Evolutionary conservation across 139 green algal species (phyloP).

Genomic region (Raphidocelis subcapitata): DNA sequence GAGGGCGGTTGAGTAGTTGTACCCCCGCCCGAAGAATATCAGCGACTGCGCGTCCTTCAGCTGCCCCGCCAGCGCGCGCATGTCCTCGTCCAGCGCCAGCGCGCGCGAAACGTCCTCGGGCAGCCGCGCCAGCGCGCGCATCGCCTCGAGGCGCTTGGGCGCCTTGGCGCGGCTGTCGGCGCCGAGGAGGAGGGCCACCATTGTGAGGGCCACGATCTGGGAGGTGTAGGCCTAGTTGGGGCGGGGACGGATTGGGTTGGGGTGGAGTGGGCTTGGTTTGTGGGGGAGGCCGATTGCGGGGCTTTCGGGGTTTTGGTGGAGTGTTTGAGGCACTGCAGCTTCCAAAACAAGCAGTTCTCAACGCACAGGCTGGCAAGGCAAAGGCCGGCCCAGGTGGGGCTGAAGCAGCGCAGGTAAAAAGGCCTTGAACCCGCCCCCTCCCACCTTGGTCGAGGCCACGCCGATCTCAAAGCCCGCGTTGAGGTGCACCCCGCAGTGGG

Average conservation of each 20-base stretch:
- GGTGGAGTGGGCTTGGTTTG: background rate
- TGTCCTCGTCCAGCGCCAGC: constrained; percentile 65
- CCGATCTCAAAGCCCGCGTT: constrained; percentile 90
- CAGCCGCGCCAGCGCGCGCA: constrained; percentile 64
- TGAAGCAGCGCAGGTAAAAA: too few species aligned
- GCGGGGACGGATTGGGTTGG: background rate
- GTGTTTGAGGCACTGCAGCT: too few species aligned
- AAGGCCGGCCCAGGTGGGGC: too few species aligned
- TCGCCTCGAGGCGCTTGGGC: constrained; percentile 59
- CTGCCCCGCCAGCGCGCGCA: constrained; percentile 64
- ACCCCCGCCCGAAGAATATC: constrained; percentile 75
- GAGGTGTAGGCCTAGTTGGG: constrained; percentile 51
- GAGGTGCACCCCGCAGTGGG: constrained; percentile 85
- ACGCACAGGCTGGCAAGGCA: too few species aligned
- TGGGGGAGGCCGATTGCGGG: too few species aligned
- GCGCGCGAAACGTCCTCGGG: constrained; percentile 15
- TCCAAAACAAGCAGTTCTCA: too few species aligned
- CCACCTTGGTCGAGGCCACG: constrained; percentile 81
- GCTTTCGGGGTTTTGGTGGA: too few species aligned
- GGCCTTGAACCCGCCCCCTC: too few species aligned
- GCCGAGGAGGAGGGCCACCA: constrained; percentile 79
- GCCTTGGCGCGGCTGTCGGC: constrained; percentile 71
- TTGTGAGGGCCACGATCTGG: constrained; percentile 78
- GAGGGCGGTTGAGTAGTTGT: constrained; percentile 87
- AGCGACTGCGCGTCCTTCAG: constrained; percentile 69